Conservation (phyloP, 225 moss, liverwort and hornwort genomes). For the Ulota crispa region DNA sequence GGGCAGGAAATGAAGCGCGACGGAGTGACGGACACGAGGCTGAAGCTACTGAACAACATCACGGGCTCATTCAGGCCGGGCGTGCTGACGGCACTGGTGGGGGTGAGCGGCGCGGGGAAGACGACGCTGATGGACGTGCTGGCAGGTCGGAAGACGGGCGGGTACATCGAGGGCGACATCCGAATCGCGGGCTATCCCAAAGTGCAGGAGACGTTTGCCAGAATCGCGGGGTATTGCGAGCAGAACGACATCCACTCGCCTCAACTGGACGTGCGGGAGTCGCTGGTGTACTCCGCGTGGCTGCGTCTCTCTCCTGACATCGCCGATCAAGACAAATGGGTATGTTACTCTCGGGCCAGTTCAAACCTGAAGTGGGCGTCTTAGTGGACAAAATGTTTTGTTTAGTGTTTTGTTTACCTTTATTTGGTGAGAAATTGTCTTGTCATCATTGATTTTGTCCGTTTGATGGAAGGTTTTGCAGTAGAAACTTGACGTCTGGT, state of each 20-base stretch:
- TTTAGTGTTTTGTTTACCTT: no score
- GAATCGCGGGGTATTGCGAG: slow-evolving; percentile 56
- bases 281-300: slow-evolving; percentile 57
- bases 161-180: slow-evolving; percentile 51
- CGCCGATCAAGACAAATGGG: slow-evolving; percentile 35
- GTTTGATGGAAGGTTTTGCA: no score
- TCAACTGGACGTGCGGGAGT: slow-evolving; percentile 52
- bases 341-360: not conserved
- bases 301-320: slow-evolving; percentile 51
- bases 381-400: no score
- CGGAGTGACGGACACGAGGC: slow-evolving; percentile 29
- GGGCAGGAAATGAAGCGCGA: slow-evolving; percentile 52
- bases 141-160: slow-evolving; percentile 53
- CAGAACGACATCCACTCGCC: slow-evolving; percentile 57
- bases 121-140: slow-evolving; percentile 56
- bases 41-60: slow-evolving; percentile 55
- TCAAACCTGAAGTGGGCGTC: no score
- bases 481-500: no score
- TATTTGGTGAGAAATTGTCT: no score
- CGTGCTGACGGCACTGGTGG: slow-evolving; percentile 50
- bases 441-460: no score
- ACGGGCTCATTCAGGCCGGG: slow-evolving; percentile 56
- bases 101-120: slow-evolving; percentile 56
- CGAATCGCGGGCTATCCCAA: slow-evolving; percentile 41
- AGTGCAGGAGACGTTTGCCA: slow-evolving; percentile 41